Percentiles rank a stretch among this genome's conserved stretches.
Conservation (phyloP, 352 stramenopile species). For the Globisporangium echinulatum region DNA sequence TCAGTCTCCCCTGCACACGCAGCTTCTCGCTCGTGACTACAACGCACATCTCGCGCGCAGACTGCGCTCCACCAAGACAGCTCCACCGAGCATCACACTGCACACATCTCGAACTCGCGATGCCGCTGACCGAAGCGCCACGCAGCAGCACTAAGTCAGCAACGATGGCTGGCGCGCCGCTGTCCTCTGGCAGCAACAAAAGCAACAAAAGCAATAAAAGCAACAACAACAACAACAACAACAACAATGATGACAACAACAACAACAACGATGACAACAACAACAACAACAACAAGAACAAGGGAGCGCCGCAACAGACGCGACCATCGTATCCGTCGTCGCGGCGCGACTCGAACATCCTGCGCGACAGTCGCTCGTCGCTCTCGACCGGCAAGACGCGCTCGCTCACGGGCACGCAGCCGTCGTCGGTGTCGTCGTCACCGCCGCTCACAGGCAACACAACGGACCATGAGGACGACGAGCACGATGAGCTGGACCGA, state of each 20-base stretch:
- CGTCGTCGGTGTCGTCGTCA: slow-evolving; percentile 15
- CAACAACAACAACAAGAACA: not conserved
- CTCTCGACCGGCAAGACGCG: slow-evolving; percentile 57
- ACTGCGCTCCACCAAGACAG: no score
- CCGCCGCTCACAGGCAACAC: not conserved
- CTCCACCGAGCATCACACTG: no score
- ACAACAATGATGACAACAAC: no score
- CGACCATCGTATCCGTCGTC: slow-evolving; percentile 12
- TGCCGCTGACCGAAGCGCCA: not conserved
- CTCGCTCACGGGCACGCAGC: slow-evolving; percentile 10
- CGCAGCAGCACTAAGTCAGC: not conserved
- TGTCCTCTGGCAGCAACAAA: not conserved
- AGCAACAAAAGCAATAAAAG: not conserved
- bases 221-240: not conserved
- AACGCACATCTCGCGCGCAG: no score
- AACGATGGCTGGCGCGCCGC: not conserved
- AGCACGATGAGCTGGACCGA: slow-evolving; percentile 9
- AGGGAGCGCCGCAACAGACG: not conserved
- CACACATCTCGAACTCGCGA: not conserved
- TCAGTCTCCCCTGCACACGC: no score
- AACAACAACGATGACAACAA: not conserved
- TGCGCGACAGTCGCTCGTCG: slow-evolving; percentile 39
- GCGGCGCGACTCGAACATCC: slow-evolving; percentile 15
- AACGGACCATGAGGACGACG: slow-evolving; percentile 10
- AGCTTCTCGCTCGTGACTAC: no score